A percentile compares a stretch with the other conserved stretches of the same genome.
These are phyloP conservation scores for Jaltomata sinuosa DNA, from an alignment of 257 asterid genomes.

Conservation along the genomic window DNA sequence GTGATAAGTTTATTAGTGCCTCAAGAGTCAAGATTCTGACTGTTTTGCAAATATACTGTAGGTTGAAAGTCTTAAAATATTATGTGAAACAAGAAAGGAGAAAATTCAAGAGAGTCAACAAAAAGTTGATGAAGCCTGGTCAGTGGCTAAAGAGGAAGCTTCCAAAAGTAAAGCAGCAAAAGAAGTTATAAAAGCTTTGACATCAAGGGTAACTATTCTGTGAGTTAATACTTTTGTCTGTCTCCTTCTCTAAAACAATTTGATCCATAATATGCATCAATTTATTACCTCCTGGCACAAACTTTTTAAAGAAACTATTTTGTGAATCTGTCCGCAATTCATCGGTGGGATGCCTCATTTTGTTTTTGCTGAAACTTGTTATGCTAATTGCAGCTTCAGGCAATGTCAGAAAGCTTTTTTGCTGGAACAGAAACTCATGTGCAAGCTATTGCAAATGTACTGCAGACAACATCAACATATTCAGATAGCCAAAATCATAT, in stretches of 20 bases:
- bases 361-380: background rate
- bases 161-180: constrained; percentile 40
- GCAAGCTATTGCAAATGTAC: constrained; percentile 11
- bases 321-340: background rate
- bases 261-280: too few species aligned
- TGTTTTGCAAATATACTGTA: constrained; percentile 2
- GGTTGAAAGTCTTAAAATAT: constrained; percentile 28
- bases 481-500: constrained; percentile 3
- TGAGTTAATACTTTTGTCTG: background rate
- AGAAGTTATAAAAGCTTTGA: constrained; percentile 37
- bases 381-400: constrained; percentile 19
- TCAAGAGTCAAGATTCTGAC: background rate
- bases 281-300: background rate
- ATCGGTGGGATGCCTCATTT: background rate
- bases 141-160: constrained; percentile 42
- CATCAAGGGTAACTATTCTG: constrained; percentile 28
- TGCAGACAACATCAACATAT: constrained; percentile 1
- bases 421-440: constrained; percentile 6
- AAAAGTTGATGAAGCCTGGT: constrained; percentile 36
- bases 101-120: constrained; percentile 27
- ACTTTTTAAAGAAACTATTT: background rate
- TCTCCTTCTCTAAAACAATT: background rate
- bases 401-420: constrained; percentile 20
- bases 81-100: constrained; percentile 27
- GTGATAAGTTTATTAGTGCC: background rate